Conservation (phyloP, 164 flowering plant genomes). For the Amborella trichopoda region DNA sequence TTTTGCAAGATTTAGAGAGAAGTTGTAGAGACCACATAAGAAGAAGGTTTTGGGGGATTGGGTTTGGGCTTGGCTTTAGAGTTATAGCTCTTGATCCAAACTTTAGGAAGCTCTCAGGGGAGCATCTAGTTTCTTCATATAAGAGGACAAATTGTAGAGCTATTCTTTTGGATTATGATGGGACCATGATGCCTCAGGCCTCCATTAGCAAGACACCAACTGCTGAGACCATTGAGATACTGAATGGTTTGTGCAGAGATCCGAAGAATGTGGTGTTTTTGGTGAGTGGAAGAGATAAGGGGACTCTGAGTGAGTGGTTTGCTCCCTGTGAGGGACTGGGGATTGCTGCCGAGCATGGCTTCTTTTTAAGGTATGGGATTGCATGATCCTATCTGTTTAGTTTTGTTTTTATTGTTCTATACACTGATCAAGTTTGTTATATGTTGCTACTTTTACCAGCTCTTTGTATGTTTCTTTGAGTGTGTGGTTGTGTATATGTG, state of each 20-base stretch:
- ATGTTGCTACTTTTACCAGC: no score
- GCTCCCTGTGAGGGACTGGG: slow-evolving; percentile 39
- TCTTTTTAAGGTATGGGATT: slow-evolving; percentile 36
- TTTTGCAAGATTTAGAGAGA: slow-evolving; percentile 43
- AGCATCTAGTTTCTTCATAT: slow-evolving; percentile 49
- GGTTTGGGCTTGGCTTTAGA: slow-evolving; percentile 50
- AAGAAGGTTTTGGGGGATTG: slow-evolving; percentile 58
- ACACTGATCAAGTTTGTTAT: no score
- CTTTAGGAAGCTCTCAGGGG: slow-evolving; percentile 46
- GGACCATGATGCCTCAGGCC: slow-evolving; percentile 32
- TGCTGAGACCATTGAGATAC: slow-evolving; percentile 24
- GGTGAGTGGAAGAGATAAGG: slow-evolving; percentile 40
- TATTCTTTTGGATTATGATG: slow-evolving; percentile 56
- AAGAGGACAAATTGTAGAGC: slow-evolving; percentile 41
- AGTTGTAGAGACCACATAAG: slow-evolving; percentile 41
- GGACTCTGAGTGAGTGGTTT: slow-evolving; percentile 38
- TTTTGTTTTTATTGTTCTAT: no score
- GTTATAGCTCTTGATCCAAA: slow-evolving; percentile 44
- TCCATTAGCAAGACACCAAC: slow-evolving; percentile 24
- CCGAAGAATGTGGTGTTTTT: slow-evolving; percentile 43
- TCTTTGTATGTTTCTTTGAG: no score
- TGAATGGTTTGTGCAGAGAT: slow-evolving; percentile 40
- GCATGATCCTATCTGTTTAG: not conserved
- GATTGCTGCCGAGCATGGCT: slow-evolving; percentile 57
- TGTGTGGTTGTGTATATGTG: no score